Evolutionary conservation across 495 filamentous ascomycete genomes (phyloP).

Genomic region (Hapsidospora chrysogenum): DNA sequence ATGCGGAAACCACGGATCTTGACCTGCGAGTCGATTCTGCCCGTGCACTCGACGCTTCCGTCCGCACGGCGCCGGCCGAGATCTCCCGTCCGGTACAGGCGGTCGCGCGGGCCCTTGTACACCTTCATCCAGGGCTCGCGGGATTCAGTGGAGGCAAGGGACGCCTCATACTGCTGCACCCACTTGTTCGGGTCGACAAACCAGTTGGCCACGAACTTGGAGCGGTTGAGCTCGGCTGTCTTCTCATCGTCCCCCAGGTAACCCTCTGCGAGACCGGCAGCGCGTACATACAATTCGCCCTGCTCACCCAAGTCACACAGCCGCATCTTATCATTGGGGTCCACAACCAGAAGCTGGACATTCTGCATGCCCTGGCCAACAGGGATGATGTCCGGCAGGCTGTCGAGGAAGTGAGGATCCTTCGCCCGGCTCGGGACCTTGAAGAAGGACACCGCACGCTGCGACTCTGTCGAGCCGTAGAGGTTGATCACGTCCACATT

Average conservation of each 20-base stretch:
- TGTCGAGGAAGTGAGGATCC: conserved; percentile 44
- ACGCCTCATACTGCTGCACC: conserved; percentile 24
- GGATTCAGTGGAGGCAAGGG: conserved; percentile 14
- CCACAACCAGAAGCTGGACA: conserved; percentile 65
- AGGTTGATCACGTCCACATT: conserved; percentile 63
- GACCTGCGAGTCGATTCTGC: conserved; percentile 61
- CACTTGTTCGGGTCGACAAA: conserved; percentile 50
- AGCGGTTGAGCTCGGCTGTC: conserved; percentile 27
- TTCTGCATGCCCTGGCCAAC: conserved; percentile 66
- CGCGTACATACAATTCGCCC: conserved; percentile 65
- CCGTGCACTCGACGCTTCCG: conserved; percentile 50
- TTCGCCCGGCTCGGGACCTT: conserved; percentile 46
- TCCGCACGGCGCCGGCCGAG: conserved; percentile 45
- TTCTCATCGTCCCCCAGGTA: conserved; percentile 46
- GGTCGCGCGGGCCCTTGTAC: conserved; percentile 57
- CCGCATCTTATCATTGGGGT: conserved; percentile 44
- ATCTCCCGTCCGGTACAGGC: conserved; percentile 59
- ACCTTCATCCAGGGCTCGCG: conserved; percentile 17
- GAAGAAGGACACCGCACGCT: conserved; percentile 59
- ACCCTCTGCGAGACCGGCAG: conserved; percentile 63
- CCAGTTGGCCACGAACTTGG: conserved; percentile 66
- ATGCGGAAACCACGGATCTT: conserved; percentile 78
- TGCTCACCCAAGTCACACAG: conserved; percentile 54
- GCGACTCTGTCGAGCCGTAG: conserved; percentile 70
- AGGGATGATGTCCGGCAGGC: conserved; percentile 53